Evolutionary conservation across 495 filamentous ascomycete species (phyloP).

Genomic region (Amorphotheca resinae): DNA sequence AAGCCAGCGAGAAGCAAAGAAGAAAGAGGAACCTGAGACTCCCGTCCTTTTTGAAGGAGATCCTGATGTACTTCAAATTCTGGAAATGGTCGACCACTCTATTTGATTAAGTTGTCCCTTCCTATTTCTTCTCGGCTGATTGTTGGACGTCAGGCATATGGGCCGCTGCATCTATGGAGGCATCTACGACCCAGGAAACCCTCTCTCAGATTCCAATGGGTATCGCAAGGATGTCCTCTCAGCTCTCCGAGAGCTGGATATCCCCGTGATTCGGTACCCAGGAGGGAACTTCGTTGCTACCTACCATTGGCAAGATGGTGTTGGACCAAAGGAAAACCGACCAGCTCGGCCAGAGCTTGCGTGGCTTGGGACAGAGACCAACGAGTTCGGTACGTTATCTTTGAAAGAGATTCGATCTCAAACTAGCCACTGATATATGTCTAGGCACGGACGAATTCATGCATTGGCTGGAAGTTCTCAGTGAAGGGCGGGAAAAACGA

Average conservation of each 20-base stretch:
- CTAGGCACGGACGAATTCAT: slow-evolving; percentile 63
- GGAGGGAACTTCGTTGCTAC: slow-evolving; percentile 74
- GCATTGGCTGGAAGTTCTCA: slow-evolving; percentile 58
- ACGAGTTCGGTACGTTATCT: slow-evolving; percentile 45
- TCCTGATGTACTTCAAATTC: too few relatives aligned
- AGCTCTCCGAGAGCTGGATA: slow-evolving; percentile 53
- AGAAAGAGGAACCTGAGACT: too few relatives aligned
- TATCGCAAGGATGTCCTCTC: slow-evolving; percentile 65
- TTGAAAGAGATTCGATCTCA: background rate
- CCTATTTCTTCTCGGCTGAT: too few relatives aligned
- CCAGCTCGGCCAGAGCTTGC: slow-evolving; percentile 59
- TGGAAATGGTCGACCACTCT: too few relatives aligned
- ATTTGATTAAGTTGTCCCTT: too few relatives aligned
- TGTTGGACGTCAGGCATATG: too few relatives aligned
- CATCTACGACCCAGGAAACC: slow-evolving; percentile 62
- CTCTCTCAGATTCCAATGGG: slow-evolving; percentile 58
- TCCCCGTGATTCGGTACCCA: slow-evolving; percentile 67
- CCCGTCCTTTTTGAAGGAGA: too few relatives aligned
- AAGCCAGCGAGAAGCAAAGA: too few relatives aligned
- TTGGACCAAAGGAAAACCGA: slow-evolving; percentile 55
- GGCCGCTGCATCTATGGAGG: slow-evolving; percentile 77
- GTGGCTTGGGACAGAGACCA: slow-evolving; percentile 61
- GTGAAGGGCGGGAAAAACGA: slow-evolving; percentile 23
- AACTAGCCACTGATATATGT: background rate
- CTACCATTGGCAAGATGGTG: slow-evolving; percentile 72